Evolutionary conservation across 352 stramenopile genomes (phyloP).

Genomic region (Saprolegnia parasitica): DNA sequence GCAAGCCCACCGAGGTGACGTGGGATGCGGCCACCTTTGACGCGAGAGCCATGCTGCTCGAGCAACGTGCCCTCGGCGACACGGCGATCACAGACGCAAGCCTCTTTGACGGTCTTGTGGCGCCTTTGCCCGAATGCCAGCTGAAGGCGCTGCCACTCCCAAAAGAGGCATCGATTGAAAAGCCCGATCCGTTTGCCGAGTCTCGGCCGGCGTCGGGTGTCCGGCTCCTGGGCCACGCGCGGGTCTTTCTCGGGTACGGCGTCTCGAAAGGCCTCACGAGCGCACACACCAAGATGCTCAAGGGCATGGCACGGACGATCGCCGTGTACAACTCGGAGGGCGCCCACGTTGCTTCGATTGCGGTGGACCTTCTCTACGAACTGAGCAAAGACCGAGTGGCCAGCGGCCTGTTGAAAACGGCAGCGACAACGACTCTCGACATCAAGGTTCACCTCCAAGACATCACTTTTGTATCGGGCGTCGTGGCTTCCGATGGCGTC

Average conservation of each 20-base stretch:
- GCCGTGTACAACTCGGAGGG: conserved; percentile 21
- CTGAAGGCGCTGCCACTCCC: background rate
- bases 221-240: conserved; percentile 14
- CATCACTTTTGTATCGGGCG: background rate
- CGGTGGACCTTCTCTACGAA: background rate
- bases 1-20: background rate
- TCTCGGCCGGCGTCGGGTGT: background rate
- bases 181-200: background rate
- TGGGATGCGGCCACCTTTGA: conserved; percentile 6
- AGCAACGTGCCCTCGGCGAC: background rate
- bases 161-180: background rate
- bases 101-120: background rate
- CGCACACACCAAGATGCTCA: background rate
- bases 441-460: conserved; percentile 2
- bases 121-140: background rate
- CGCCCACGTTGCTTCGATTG: conserved; percentile 14
- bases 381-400: background rate
- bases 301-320: background rate
- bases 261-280: background rate
- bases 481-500: background rate
- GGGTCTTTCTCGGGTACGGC: conserved; percentile 1
- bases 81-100: background rate
- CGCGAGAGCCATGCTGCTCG: background rate
- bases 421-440: background rate
- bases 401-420: background rate